Conservation (phyloP, 2,329 filamentous ascomycete genomes). For the Penicillium sp. region DNA sequence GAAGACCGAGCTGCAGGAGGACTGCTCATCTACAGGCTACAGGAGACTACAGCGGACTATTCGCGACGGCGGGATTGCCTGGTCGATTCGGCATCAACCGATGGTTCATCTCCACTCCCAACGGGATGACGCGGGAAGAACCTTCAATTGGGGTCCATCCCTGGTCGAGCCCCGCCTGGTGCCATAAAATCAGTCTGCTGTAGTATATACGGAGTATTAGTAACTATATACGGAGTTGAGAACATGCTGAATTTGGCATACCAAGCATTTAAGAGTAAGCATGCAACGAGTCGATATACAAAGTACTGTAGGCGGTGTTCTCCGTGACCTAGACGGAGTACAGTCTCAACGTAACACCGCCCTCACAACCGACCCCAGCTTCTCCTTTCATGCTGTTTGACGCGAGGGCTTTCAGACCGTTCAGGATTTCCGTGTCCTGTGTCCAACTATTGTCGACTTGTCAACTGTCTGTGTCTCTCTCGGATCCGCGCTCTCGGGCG, state of each 20-base stretch:
- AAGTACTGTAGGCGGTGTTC: neutral
- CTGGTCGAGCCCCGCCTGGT: neutral
- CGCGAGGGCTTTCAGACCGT: neutral
- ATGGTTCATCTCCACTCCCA: slow-evolving; percentile 17
- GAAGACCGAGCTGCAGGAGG: neutral
- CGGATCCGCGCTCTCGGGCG: neutral
- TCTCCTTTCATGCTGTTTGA: slow-evolving; percentile 1
- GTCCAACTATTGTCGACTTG: too few relatives aligned
- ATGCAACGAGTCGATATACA: neutral
- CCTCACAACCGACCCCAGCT: neutral
- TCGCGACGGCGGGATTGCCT: neutral
- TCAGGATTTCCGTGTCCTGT: too few relatives aligned
- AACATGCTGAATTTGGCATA: neutral
- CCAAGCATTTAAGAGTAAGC: neutral
- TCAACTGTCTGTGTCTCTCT: neutral
- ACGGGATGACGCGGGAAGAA: slow-evolving; percentile 16
- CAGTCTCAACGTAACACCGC: neutral
- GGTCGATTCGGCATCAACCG: slow-evolving; percentile 9
- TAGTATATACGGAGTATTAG: too few relatives aligned
- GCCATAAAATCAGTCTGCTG: neutral
- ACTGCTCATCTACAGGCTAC: neutral
- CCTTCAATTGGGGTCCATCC: slow-evolving; percentile 15
- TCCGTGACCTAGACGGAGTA: neutral
- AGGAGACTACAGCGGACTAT: neutral
- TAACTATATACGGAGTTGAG: neutral